phyloP scores from a whole-genome alignment of 345 rosid genomes.

The Excoecaria agallocha region DNA sequence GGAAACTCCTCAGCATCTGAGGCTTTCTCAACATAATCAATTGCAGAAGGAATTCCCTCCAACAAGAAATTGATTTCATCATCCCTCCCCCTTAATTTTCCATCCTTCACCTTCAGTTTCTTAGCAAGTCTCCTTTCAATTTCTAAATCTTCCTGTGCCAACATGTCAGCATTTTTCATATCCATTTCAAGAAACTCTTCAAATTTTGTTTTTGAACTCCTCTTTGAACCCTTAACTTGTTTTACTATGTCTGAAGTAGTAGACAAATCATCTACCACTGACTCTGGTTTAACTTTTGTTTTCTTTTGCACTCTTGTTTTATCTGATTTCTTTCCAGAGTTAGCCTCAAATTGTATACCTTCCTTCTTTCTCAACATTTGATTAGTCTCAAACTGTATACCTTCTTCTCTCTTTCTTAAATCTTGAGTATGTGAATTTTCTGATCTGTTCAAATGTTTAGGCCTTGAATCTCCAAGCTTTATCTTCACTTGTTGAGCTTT shows the following conservation, averaged over 20 bases:
- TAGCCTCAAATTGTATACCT: background rate
- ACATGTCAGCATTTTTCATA: slow-evolving; percentile 20
- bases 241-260: slow-evolving; percentile 29
- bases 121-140: slow-evolving; percentile 80
- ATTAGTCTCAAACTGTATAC: background rate
- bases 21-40: slow-evolving; percentile 34
- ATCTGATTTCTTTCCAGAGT: slow-evolving; percentile 15
- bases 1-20: slow-evolving; percentile 20
- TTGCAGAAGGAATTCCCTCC: slow-evolving; percentile 45
- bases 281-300: slow-evolving; percentile 8
- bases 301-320: slow-evolving; percentile 4
- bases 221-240: slow-evolving; percentile 36
- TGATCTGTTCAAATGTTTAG: slow-evolving; percentile 21
- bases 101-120: slow-evolving; percentile 75
- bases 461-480: slow-evolving; percentile 7
- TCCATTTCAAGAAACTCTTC: slow-evolving; percentile 72
- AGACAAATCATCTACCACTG: slow-evolving; percentile 1
- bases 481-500: slow-evolving; percentile 15
- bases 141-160: slow-evolving; percentile 52
- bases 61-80: slow-evolving; percentile 58
- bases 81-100: slow-evolving; percentile 60
- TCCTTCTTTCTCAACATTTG: slow-evolving; percentile 11
- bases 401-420: slow-evolving; percentile 6
- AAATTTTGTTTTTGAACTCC: slow-evolving; percentile 54
- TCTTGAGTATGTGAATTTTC: background rate